Evolutionary conservation across 2,329 filamentous ascomycete genomes (phyloP).

Genomic region (Penicillium nordicum): DNA sequence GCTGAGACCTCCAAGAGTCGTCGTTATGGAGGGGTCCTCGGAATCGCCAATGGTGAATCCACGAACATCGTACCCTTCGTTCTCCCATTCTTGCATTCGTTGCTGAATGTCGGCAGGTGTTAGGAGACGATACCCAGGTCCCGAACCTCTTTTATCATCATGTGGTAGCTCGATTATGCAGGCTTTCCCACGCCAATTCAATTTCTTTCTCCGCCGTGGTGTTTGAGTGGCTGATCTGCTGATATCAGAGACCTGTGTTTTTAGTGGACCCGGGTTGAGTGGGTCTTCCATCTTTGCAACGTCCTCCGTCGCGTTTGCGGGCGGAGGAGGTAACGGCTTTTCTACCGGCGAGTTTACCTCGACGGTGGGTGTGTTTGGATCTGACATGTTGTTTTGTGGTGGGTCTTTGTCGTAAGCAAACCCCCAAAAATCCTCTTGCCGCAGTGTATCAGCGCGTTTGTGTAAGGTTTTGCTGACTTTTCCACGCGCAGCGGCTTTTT

Average conservation of each 20-base stretch:
- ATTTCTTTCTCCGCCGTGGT: slow-evolving; percentile 60
- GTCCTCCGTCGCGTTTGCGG: slow-evolving; percentile 13
- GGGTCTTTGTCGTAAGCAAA: slow-evolving; percentile 44
- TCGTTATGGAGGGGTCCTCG: slow-evolving; percentile 25
- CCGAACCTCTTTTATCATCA: slow-evolving; percentile 62
- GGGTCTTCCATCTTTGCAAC: slow-evolving; percentile 3
- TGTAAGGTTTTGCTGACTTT: slow-evolving; percentile 35
- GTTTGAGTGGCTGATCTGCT: slow-evolving; percentile 27
- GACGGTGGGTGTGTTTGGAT: slow-evolving; percentile 20
- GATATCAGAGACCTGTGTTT: slow-evolving; percentile 16
- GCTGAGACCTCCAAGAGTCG: slow-evolving; percentile 42
- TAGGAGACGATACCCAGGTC: slow-evolving; percentile 36
- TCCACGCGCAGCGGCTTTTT: slow-evolving; percentile 24
- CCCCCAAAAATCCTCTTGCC: slow-evolving; percentile 46
- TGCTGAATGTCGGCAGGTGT: slow-evolving; percentile 39
- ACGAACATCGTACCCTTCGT: slow-evolving; percentile 43
- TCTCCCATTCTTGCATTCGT: slow-evolving; percentile 41
- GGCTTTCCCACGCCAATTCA: slow-evolving; percentile 71
- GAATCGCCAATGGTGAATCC: slow-evolving; percentile 39
- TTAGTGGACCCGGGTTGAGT: slow-evolving; percentile 9
- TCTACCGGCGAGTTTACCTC: slow-evolving; percentile 33
- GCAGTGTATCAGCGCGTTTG: slow-evolving; percentile 42
- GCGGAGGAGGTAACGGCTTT: slow-evolving; percentile 42
- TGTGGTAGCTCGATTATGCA: slow-evolving; percentile 68
- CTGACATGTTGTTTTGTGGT: slow-evolving; percentile 33